These are phyloP conservation scores for Rosellinia necatrix DNA, from an alignment of 2,329 filamentous ascomycete species.

Conservation along the genomic window DNA sequence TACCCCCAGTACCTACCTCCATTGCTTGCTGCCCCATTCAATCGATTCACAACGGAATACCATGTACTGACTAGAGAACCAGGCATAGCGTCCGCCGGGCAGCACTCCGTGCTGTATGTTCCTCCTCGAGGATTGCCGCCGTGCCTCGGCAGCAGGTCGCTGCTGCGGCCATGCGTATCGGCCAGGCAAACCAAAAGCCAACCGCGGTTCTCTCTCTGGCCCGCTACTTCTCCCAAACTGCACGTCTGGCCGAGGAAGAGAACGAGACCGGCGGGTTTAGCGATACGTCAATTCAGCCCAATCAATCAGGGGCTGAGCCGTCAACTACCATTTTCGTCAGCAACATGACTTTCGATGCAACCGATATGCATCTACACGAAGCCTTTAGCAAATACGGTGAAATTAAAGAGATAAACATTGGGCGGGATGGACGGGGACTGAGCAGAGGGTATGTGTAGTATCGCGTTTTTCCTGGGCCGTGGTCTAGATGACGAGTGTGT, in stretches of 20 bases:
- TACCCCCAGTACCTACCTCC: no score
- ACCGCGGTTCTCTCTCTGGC: slow-evolving; percentile 29
- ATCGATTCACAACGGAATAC: background rate
- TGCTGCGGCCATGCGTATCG: slow-evolving; percentile 36
- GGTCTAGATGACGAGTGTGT: no score
- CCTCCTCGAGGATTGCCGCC: slow-evolving; percentile 34
- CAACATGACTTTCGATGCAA: slow-evolving; percentile 73
- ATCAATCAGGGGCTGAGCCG: background rate
- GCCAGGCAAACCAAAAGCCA: slow-evolving; percentile 34
- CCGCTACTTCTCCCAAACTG: slow-evolving; percentile 42
- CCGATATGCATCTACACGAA: slow-evolving; percentile 60
- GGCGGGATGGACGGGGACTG: slow-evolving; percentile 36
- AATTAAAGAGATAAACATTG: slow-evolving; percentile 31
- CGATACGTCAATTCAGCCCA: background rate
- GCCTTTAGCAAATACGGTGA: slow-evolving; percentile 56
- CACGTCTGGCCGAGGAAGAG: slow-evolving; percentile 30
- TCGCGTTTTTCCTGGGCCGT: background rate
- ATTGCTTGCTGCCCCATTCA: no score
- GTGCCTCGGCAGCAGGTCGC: slow-evolving; percentile 38
- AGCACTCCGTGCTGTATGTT: slow-evolving; percentile 40
- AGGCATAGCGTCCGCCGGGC: slow-evolving; percentile 43
- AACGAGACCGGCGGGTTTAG: slow-evolving; percentile 1
- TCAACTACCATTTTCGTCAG: slow-evolving; percentile 62
- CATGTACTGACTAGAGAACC: slow-evolving; percentile 23
- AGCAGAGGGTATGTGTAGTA: slow-evolving; percentile 40